phyloP scores from a whole-genome alignment of 2,329 filamentous ascomycete species.

The Celoporthe dispersa region DNA sequence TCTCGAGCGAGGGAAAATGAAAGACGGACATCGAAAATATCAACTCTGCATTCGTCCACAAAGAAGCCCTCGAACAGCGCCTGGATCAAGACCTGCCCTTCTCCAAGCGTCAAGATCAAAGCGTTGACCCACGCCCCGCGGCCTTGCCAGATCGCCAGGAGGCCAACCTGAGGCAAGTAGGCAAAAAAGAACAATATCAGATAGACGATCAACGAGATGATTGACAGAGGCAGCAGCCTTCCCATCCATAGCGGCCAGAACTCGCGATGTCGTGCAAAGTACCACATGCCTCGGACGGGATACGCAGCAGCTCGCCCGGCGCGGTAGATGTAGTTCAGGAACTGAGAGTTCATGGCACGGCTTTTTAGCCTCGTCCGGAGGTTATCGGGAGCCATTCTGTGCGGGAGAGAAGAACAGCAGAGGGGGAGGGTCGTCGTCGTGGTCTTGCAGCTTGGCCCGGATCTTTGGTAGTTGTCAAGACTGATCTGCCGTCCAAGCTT shows the following conservation, averaged over 20 bases:
- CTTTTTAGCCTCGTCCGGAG: conserved; percentile 21
- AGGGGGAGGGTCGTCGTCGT: not conserved
- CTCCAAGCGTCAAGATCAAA: conserved; percentile 83
- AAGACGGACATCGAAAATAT: conserved; percentile 77
- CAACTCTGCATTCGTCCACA: conserved; percentile 77
- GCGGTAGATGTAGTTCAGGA: conserved; percentile 47
- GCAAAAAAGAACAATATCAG: conserved; percentile 85
- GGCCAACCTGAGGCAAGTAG: conserved; percentile 86
- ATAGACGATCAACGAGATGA: conserved; percentile 84
- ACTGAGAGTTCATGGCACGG: conserved; percentile 24
- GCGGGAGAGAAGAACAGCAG: not conserved
- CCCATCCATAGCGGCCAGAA: conserved; percentile 81
- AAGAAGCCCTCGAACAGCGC: conserved; percentile 79
- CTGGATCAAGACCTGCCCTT: conserved; percentile 72
- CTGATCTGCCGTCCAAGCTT: not conserved
- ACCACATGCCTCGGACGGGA: conserved; percentile 75
- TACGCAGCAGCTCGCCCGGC: conserved; percentile 56
- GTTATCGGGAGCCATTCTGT: conserved; percentile 22
- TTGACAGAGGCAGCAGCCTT: conserved; percentile 77
- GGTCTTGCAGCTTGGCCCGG: not conserved
- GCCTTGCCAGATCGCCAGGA: conserved; percentile 88
- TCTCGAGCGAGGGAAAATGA: not conserved
- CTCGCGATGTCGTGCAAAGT: conserved; percentile 76
- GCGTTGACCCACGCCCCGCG: conserved; percentile 88
- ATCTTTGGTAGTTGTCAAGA: not conserved